These are phyloP conservation scores for Lathyrus tuberosus DNA, from an alignment of 306 rosid species.

Conservation along the genomic window DNA sequence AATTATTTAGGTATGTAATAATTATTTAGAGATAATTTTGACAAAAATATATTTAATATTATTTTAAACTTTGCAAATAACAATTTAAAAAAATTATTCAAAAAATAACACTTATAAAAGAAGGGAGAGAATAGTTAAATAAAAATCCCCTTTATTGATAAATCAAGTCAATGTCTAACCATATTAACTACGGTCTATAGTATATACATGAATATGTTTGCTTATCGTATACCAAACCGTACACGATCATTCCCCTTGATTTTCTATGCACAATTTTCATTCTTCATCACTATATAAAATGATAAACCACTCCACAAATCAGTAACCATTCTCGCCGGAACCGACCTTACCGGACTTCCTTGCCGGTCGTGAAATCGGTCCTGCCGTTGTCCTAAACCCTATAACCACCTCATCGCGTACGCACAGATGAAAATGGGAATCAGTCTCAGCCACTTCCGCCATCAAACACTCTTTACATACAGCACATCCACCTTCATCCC, in stretches of 20 bases:
- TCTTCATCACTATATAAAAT: not conserved
- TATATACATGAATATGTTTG: not conserved
- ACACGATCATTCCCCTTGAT: not conserved
- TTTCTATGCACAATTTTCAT: conserved; percentile 2
- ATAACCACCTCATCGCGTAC: conserved; percentile 47
- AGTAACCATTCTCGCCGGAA: conserved; percentile 29
- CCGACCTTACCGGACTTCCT: not conserved
- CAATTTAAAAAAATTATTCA: too few relatives aligned
- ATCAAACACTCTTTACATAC: conserved; percentile 51
- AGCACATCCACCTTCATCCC: too few relatives aligned
- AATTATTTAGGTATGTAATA: too few relatives aligned
- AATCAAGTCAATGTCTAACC: too few relatives aligned
- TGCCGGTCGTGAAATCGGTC: conserved; percentile 67
- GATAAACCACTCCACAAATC: conserved; percentile 19
- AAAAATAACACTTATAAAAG: too few relatives aligned
- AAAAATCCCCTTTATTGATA: too few relatives aligned
- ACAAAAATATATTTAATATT: too few relatives aligned
- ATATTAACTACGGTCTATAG: too few relatives aligned
- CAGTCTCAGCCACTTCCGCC: conserved; percentile 37
- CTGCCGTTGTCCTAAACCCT: conserved; percentile 58
- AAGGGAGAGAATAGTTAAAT: too few relatives aligned
- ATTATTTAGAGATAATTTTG: too few relatives aligned
- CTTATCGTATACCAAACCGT: conserved; percentile 50
- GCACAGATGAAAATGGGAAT: conserved; percentile 63
- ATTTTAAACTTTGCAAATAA: too few relatives aligned